These are phyloP conservation scores for Phaffia tasmanica DNA, from an alignment of 768 basidiomycete genomes.

Conservation along the genomic window DNA sequence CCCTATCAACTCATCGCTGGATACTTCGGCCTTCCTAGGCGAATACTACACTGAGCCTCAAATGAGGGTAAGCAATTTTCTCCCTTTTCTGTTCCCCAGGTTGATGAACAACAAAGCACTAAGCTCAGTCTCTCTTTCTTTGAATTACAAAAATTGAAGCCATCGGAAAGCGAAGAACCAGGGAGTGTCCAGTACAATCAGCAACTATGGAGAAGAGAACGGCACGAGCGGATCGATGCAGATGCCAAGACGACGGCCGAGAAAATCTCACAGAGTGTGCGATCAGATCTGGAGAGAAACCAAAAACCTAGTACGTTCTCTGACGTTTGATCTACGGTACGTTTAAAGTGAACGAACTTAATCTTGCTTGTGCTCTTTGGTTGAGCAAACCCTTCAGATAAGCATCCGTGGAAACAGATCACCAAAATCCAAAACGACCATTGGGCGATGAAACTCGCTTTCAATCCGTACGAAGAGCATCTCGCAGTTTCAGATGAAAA, in stretches of 20 bases:
- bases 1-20: no score
- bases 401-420: conserved; percentile 37
- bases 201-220: conserved; percentile 83
- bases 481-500: conserved; percentile 72
- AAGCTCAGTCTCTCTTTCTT: not conserved
- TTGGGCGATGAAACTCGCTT: conserved; percentile 55
- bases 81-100: not conserved
- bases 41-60: conserved; percentile 98
- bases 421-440: conserved; percentile 38
- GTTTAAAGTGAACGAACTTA: not conserved
- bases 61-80: conserved; percentile 63
- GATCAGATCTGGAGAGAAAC: conserved; percentile 46
- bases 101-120: not conserved
- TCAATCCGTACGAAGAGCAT: conserved; percentile 88
- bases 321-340: not conserved
- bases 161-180: conserved; percentile 90
- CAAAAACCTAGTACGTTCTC: conserved; percentile 56
- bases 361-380: not conserved
- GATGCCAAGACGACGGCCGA: conserved; percentile 36
- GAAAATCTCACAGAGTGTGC: conserved; percentile 15
- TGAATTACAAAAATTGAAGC: conserved; percentile 42
- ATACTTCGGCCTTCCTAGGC: conserved; percentile 33
- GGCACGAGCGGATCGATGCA: conserved; percentile 67
- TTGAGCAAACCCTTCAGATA: conserved; percentile 26
- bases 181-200: conserved; percentile 89